Evolutionary conservation across 2,329 filamentous ascomycete genomes (phyloP), one percentile per base, ranked within the genome.

Genomic region (Apiospora sp.): DNA sequence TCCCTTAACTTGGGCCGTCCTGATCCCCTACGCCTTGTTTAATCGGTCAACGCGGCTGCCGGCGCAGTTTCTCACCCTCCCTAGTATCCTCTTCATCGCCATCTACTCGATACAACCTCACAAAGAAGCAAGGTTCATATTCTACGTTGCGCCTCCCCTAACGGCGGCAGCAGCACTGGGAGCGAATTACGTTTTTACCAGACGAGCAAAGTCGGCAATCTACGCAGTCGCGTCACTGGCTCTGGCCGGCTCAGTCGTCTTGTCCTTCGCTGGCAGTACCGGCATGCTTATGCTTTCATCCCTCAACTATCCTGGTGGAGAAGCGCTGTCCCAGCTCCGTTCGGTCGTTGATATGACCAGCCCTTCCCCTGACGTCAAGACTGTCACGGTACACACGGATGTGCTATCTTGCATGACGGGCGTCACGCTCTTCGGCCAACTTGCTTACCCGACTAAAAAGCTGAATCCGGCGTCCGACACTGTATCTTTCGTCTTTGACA

Each of bases 111-210:
- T 94, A 69, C 93, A 98, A 74, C 95, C 96, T 0, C 96, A 99
- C 85, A 99, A 99, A 81, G 96, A 99, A 84, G 93, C 95, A 81
- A 93, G 96, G 24, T 99, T 99, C 86, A 92, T 99, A 77, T 91
- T 98, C 78, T 98, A 98, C 83, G 88, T 91, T 70, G 87, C 97
- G 34, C 96, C 96, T 0, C 87, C 92, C 0, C 85, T 98, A 43
- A 98, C 95, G 0, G 92, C 92, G 14, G 89, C 92, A 3, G 92
- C 94, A 0, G 92, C 94, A 3, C 87, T 94, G 5, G 92, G 91
- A 27, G 94, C 94, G 19, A 89, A 90, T 72, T 92, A 91, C 82
- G 84, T 97, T 75, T 93, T 90, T 83, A 87, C 85, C 0, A 91
- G 92, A 54, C 86, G 89, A n/a, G 79, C 84, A 6, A 95, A 94